phyloP scores from a whole-genome alignment of 176 grass and related monocot genomes.

The Eragrostis nindensis region DNA sequence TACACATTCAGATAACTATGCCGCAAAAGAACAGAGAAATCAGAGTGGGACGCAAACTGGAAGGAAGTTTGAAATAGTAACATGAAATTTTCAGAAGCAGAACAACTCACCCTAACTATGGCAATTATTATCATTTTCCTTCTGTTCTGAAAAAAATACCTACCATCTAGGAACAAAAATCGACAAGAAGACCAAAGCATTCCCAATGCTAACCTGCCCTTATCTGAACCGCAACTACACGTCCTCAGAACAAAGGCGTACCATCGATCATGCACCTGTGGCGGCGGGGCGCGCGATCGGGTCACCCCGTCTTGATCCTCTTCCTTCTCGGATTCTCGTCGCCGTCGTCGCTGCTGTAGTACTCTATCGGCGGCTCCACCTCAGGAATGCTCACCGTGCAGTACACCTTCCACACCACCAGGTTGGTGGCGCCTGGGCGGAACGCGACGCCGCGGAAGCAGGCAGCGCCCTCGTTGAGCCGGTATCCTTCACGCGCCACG shows the following conservation, averaged over 20 bases:
- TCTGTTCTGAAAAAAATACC: too few relatives aligned
- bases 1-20: neutral
- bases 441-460: constrained; percentile 23
- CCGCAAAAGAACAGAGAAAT: neutral
- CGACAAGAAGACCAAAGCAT: neutral
- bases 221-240: neutral
- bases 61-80: neutral
- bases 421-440: neutral
- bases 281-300: too few relatives aligned
- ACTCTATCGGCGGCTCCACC: neutral
- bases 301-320: too few relatives aligned
- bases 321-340: neutral
- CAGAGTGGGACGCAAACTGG: too few relatives aligned
- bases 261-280: neutral
- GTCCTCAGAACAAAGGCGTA: neutral
- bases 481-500: constrained; percentile 34
- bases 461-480: constrained; percentile 15
- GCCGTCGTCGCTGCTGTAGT: neutral
- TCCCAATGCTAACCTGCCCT: neutral
- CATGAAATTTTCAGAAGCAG: neutral
- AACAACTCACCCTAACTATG: neutral
- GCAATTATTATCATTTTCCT: too few relatives aligned
- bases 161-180: neutral
- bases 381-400: neutral
- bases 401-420: constrained; percentile 27